Conservation (phyloP, 78 protist species). For the Monosiga brevicollis region DNA sequence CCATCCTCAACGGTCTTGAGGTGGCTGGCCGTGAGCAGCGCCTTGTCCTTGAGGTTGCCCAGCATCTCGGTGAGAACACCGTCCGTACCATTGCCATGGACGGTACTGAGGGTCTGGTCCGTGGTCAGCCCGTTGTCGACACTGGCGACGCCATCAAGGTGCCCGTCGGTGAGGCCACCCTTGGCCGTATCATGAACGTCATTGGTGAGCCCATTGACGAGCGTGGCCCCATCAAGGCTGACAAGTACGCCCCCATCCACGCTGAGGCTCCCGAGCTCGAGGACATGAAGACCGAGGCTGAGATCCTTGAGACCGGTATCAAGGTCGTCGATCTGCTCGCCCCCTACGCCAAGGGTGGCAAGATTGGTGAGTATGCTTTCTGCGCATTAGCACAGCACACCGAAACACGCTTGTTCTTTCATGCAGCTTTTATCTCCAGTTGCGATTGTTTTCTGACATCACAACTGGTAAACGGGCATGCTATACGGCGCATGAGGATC, state of each 20-base stretch:
- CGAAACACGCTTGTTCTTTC: too few relatives aligned
- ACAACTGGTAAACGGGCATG: too few relatives aligned
- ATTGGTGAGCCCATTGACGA: constrained; percentile 96
- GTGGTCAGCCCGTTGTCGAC: constrained; percentile 77
- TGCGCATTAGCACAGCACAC: too few relatives aligned
- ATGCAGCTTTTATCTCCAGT: too few relatives aligned
- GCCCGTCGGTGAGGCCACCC: constrained; percentile 91
- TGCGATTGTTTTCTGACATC: too few relatives aligned
- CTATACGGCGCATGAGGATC: too few relatives aligned
- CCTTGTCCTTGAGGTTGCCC: constrained; percentile 93
- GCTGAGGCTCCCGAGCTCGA: constrained; percentile 76
- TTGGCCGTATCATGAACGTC: constrained; percentile 99
- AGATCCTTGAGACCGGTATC: constrained; percentile 93
- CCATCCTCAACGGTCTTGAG: constrained; percentile 88
- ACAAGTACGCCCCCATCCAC: constrained; percentile 71
- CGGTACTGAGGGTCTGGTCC: constrained; percentile 94
- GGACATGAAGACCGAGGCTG: constrained; percentile 79
- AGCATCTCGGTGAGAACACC: constrained; percentile 83
- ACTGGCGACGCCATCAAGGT: constrained; percentile 87
- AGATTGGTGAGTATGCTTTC: constrained; percentile 79
- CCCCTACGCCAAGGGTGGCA: constrained; percentile 97
- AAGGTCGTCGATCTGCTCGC: constrained; percentile 93
- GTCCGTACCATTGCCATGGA: constrained; percentile 96
- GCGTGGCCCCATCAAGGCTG: constrained; percentile 80
- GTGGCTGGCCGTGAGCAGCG: constrained; percentile 44